Evolutionary conservation across 352 stramenopile species (phyloP).

Genomic region (Phytophthora quininea): DNA sequence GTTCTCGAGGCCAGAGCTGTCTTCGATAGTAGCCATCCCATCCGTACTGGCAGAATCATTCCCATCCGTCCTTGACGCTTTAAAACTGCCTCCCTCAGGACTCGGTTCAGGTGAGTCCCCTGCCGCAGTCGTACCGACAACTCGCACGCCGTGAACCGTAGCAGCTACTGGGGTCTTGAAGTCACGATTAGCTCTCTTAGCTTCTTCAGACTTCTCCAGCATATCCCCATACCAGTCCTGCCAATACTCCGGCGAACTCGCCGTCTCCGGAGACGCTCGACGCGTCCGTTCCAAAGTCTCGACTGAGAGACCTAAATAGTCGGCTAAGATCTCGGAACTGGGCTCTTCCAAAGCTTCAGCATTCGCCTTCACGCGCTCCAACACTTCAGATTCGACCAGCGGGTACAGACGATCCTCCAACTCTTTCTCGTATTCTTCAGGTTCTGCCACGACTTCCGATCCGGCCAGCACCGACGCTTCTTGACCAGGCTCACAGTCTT

Average conservation of each 20-base stretch:
- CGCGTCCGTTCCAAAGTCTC: not conserved
- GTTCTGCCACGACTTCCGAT: not conserved
- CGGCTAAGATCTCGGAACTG: not conserved
- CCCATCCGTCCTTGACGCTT: not conserved
- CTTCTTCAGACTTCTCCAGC: not conserved
- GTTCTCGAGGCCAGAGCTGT: not conserved
- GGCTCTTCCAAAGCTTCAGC: not conserved
- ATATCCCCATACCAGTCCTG: not conserved
- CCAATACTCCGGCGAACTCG: constrained; percentile 2
- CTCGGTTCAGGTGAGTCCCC: not conserved
- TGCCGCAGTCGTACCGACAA: no score
- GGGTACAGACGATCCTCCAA: constrained; percentile 7
- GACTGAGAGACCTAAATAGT: not conserved
- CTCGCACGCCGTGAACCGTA: not conserved
- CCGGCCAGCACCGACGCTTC: not conserved
- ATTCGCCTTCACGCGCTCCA: not conserved
- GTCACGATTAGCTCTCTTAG: constrained; percentile 8
- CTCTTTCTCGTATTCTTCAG: constrained; percentile 8
- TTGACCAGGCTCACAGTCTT: not conserved
- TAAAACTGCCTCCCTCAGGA: not conserved
- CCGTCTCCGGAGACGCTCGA: not conserved
- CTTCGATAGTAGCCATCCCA: not conserved
- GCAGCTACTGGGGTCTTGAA: not conserved
- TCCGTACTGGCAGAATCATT: not conserved
- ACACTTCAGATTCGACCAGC: constrained; percentile 1